Base-by-base conservation (phyloP, 1,284 basidiomycete genomes). In the Amylostereum areolatum region DNA sequence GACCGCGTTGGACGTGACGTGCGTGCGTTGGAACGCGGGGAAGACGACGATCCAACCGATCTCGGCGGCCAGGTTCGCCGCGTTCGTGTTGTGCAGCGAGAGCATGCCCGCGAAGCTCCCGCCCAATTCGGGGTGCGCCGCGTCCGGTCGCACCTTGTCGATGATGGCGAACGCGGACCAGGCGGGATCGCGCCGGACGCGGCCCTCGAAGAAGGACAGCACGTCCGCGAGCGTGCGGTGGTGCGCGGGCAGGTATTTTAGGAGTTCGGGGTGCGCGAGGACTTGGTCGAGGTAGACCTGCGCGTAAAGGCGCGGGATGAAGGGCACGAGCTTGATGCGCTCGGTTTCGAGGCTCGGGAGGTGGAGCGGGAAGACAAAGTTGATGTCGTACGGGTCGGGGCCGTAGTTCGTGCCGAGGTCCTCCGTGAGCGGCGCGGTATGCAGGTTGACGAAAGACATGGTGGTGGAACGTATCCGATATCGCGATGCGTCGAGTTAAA, bases 1-100 rank as follows among this genome's bases (percentile, higher is more conserved):
- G 31, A 80, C 69, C 0, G 83, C 77, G 59, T 85, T 81, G 7
- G 79, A 73, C 5, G 74, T 69, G 45, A 89, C 75, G 56, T 85
- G 80, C 2, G 80, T 84, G 34, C 79, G 70, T 52, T 85, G 84
- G 62, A 82, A 87, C 1, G 62, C 60, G 2, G 81, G 81, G 5
- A 82, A 67, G 40, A 76, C 70, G 49, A 80, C 57, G 8, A 78
- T 63, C 46, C 62, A 71, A 1, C 72, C 78, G 50, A 85, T 72
- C 55, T 85, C 79, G 3, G 70, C 70, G 43, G 54, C 50, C 25
- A 81, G 66, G 51, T 74, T 59, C 5, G 10, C 41, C 4, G 41
- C 25, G 25, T 66, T 69, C 2, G 73, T 62, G 52, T 74, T 65
- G 34, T 77, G 59, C 45, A 69, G 60, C 5, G 61, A 64, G 28